Conservation (phyloP, 257 asterid genomes). For the Penstemon barbatus region DNA sequence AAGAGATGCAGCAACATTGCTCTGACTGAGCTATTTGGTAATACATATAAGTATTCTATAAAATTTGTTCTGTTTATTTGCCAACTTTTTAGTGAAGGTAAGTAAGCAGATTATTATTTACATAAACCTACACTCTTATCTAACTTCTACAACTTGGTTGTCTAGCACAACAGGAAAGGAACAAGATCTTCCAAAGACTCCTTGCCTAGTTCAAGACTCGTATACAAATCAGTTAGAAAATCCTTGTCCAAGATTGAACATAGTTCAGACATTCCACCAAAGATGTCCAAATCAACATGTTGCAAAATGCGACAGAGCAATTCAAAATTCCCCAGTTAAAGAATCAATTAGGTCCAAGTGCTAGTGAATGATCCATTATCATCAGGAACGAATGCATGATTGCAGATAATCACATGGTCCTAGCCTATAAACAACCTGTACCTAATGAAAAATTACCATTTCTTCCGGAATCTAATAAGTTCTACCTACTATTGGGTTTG, state of each 20-base stretch:
- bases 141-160: neutral
- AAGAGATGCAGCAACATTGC: neutral
- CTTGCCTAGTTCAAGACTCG: neutral
- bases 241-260: neutral
- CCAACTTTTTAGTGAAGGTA: neutral
- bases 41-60: neutral
- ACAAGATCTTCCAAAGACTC: slow-evolving; percentile 4
- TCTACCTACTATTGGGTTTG: too few relatives aligned
- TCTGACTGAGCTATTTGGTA: neutral
- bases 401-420: neutral
- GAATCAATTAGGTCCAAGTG: slow-evolving; percentile 1
- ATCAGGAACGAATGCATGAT: neutral
- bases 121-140: neutral
- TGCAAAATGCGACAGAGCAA: neutral
- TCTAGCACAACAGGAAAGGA: neutral
- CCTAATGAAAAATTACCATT: neutral
- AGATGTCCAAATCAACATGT: neutral
- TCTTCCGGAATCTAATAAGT: neutral
- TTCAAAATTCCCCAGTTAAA: neutral
- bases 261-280: neutral
- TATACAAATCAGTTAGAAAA: neutral
- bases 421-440: neutral
- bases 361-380: neutral
- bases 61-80: neutral
- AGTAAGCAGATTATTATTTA: neutral